Conservation (phyloP, 2,329 filamentous ascomycete genomes). For the Fusarium subtropicale region DNA sequence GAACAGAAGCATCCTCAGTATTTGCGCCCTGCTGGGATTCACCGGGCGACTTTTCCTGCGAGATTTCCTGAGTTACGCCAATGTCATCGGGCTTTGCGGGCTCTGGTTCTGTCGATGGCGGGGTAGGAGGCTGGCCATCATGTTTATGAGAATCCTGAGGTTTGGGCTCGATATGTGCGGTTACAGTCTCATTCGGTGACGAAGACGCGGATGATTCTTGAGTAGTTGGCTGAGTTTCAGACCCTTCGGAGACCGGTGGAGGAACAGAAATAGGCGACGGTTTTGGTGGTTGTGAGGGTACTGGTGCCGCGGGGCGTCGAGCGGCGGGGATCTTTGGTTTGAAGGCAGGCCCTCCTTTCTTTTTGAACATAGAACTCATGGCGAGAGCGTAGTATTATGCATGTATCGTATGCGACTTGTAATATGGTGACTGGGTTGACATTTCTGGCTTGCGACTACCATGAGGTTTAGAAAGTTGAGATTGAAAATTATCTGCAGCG, state of each 20-base stretch:
- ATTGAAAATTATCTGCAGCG: slow-evolving; percentile 38
- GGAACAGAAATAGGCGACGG: slow-evolving; percentile 22
- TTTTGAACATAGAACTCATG: slow-evolving; percentile 77
- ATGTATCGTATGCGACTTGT: slow-evolving; percentile 27
- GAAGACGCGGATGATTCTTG: slow-evolving; percentile 11
- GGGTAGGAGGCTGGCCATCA: slow-evolving; percentile 40
- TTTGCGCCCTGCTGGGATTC: background rate
- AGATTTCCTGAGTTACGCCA: slow-evolving; percentile 1
- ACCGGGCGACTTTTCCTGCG: slow-evolving; percentile 3
- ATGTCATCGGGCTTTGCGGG: slow-evolving; percentile 25
- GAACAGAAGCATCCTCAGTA: background rate
- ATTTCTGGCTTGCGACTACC: slow-evolving; percentile 28
- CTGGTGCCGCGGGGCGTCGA: slow-evolving; percentile 61
- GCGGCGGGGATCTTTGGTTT: slow-evolving; percentile 74
- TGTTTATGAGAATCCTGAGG: slow-evolving; percentile 22
- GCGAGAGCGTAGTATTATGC: slow-evolving; percentile 46
- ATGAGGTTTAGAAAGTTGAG: slow-evolving; percentile 9
- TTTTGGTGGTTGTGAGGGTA: slow-evolving; percentile 43
- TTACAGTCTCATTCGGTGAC: slow-evolving; percentile 1
- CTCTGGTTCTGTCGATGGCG: slow-evolving; percentile 38
- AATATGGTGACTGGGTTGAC: slow-evolving; percentile 28
- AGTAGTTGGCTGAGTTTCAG: slow-evolving; percentile 17
- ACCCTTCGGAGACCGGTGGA: slow-evolving; percentile 24
- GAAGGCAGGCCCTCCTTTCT: slow-evolving; percentile 71
- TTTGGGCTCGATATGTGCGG: slow-evolving; percentile 12